A percentile compares a stretch with the other conserved stretches of the same genome.
Evolutionary conservation across 1,284 basidiomycete species (phyloP).

Genomic region (Microbotryum violaceum): DNA sequence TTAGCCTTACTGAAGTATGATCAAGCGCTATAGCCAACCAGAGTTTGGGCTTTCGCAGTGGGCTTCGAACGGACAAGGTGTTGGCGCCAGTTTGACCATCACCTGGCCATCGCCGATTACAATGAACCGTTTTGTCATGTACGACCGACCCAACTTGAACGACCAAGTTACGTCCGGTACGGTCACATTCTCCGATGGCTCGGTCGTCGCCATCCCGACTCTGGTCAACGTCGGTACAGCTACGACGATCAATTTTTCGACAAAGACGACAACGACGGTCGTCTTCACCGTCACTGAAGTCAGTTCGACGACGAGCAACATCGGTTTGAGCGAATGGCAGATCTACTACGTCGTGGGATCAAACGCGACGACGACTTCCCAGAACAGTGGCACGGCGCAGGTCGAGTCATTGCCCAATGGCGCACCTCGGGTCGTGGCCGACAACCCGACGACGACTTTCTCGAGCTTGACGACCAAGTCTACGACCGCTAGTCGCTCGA

Average conservation of each 20-base stretch:
- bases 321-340: conserved; percentile 1
- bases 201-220: conserved; percentile 6
- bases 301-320: conserved; percentile 5
- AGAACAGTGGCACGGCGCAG: not conserved
- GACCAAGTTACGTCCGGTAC: conserved; percentile 16
- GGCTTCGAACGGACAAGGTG: conserved; percentile 10
- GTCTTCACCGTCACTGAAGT: conserved; percentile 9
- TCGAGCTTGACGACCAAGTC: not conserved
- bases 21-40: not conserved
- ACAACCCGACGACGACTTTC: no score
- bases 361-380: not conserved
- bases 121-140: conserved; percentile 15
- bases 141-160: conserved; percentile 21
- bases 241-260: conserved; percentile 15
- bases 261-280: conserved; percentile 8
- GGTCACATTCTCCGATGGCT: conserved; percentile 15
- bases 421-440: no score
- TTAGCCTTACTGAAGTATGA: no score
- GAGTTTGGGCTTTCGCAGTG: conserved; percentile 6
- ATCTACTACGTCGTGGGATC: not conserved
- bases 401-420: not conserved
- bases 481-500: not conserved
- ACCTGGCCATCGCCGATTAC: conserved; percentile 14
- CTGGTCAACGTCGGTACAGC: conserved; percentile 15
- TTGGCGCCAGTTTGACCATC: conserved; percentile 13